Evolutionary conservation across 805 yeast species (phyloP).

Genomic region (Tetrapisispora arboricola): DNA sequence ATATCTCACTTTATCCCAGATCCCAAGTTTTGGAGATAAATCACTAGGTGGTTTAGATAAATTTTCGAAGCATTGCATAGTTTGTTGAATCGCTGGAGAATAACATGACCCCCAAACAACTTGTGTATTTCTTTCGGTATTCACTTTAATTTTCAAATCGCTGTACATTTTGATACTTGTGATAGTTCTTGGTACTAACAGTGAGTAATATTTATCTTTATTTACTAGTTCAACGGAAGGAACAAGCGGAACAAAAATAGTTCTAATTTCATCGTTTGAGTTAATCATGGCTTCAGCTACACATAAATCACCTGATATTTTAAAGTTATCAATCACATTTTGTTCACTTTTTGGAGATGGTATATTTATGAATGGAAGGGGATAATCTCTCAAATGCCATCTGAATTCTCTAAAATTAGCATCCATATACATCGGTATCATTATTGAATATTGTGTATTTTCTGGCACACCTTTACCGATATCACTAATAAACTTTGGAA

Average conservation of each 20-base stretch:
- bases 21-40: slow-evolving; percentile 74
- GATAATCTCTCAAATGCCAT: slow-evolving; percentile 73
- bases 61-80: slow-evolving; percentile 66
- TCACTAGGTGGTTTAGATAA: slow-evolving; percentile 87
- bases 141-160: slow-evolving; percentile 44
- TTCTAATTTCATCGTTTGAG: slow-evolving; percentile 45
- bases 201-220: slow-evolving; percentile 37
- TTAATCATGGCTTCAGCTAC: slow-evolving; percentile 54
- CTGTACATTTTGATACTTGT: slow-evolving; percentile 66
- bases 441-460: slow-evolving; percentile 55
- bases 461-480: slow-evolving; percentile 78
- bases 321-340: slow-evolving; percentile 22
- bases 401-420: slow-evolving; percentile 51
- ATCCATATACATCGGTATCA: slow-evolving; percentile 54
- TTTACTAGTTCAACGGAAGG: slow-evolving; percentile 34
- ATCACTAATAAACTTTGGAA: slow-evolving; percentile 53
- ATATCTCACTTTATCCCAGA: slow-evolving; percentile 83
- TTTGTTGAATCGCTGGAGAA: slow-evolving; percentile 74
- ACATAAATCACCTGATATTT: slow-evolving; percentile 52
- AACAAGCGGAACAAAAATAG: slow-evolving; percentile 51
- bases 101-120: slow-evolving; percentile 80
- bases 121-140: slow-evolving; percentile 48
- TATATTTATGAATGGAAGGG: slow-evolving; percentile 68
- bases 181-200: slow-evolving; percentile 65
- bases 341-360: slow-evolving; percentile 40